Conservation (phyloP, 225 moss, liverwort and hornwort species). For the Rhytidiadelphus loreus region DNA sequence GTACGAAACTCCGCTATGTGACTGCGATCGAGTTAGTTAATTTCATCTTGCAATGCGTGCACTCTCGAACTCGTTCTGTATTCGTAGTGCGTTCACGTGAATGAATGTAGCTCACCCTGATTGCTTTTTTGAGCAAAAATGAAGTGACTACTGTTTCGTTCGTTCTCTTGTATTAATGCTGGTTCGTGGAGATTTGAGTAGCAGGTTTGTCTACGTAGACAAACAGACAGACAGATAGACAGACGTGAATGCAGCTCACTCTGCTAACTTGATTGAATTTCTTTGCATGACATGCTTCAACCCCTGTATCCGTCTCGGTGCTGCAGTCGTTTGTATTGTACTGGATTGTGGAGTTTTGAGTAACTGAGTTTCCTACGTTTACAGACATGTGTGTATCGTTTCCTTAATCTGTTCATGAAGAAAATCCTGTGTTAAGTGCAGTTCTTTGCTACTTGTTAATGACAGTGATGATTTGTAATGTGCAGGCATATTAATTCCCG, state of each 20-base stretch:
- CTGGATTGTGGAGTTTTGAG: not conserved
- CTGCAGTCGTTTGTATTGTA: no score
- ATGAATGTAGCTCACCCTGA: not conserved
- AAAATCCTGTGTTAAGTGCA: no score
- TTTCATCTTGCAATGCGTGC: not conserved
- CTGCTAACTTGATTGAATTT: no score
- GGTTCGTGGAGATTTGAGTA: no score
- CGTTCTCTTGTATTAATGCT: no score
- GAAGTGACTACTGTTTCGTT: not conserved
- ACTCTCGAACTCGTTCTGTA: not conserved
- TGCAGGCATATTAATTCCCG: slow-evolving; percentile 6
- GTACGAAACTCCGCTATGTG: no score
- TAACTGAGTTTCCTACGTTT: no score
- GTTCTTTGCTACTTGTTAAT: not conserved
- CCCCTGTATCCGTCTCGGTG: not conserved
- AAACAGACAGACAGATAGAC: not conserved
- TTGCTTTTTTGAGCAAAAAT: not conserved
- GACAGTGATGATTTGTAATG: not conserved
- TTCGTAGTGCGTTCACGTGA: not conserved
- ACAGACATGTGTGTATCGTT: no score
- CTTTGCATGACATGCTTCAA: not conserved
- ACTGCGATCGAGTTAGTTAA: no score
- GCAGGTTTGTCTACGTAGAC: no score
- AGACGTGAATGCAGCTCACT: not conserved
- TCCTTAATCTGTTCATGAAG: not conserved